phyloP scores from a whole-genome alignment of 169 alveolate species.

The Eimeria praecox region DNA sequence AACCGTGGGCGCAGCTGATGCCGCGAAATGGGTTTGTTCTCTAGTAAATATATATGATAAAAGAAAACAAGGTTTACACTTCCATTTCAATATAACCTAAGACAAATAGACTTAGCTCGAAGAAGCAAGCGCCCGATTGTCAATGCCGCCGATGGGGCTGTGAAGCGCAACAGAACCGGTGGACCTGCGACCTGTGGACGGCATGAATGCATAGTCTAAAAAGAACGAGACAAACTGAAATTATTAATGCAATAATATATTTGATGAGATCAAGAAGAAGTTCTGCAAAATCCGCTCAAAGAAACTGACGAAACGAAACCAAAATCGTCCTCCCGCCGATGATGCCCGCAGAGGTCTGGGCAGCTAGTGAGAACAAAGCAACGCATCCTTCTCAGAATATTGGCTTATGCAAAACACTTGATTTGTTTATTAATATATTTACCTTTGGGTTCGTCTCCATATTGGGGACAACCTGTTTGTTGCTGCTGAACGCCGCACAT shows the following conservation, averaged over 20 bases:
- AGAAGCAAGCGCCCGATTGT: background rate
- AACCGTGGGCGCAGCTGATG: background rate
- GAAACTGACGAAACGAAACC: background rate
- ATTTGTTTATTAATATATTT: background rate
- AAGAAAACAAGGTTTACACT: background rate
- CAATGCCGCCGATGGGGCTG: constrained; percentile 39
- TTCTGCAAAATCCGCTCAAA: background rate
- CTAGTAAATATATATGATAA: background rate
- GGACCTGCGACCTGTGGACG: background rate
- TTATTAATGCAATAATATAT: background rate
- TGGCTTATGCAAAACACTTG: too few species aligned
- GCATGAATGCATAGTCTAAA: background rate
- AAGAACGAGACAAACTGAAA: background rate
- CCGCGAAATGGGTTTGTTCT: background rate
- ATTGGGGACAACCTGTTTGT: background rate
- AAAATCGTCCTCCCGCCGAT: background rate
- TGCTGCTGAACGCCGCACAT: background rate
- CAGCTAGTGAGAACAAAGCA: background rate
- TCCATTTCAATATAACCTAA: background rate
- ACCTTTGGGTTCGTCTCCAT: background rate
- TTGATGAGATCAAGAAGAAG: background rate
- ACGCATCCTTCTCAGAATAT: background rate
- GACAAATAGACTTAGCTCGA: background rate
- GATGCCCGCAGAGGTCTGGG: constrained; percentile 22
- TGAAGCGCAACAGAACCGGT: background rate